These are phyloP conservation scores for Hypocreales sp. DNA, from an alignment of 2,329 filamentous ascomycete genomes.

Conservation along the genomic window DNA sequence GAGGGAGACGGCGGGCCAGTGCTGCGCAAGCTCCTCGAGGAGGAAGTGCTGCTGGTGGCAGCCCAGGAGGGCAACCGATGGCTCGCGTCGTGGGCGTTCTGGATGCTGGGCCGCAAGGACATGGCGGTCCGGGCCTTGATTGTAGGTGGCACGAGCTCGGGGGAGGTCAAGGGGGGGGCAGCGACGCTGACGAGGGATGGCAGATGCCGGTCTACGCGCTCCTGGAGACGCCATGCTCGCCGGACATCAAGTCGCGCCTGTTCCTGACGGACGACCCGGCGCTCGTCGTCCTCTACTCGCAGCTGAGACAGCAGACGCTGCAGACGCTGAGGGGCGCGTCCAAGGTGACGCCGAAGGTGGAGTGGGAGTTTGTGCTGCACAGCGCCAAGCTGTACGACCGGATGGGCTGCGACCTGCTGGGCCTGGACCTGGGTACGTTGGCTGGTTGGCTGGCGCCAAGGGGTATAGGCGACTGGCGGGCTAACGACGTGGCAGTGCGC, in stretches of 20 bases:
- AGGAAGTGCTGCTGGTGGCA: slow-evolving; percentile 65
- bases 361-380: slow-evolving; percentile 82
- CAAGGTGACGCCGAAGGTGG: slow-evolving; percentile 60
- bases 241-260: slow-evolving; percentile 57
- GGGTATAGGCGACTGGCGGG: too few relatives aligned
- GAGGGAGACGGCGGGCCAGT: slow-evolving; percentile 71
- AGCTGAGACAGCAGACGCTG: slow-evolving; percentile 66
- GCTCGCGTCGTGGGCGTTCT: slow-evolving; percentile 92
- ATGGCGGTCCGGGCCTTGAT: slow-evolving; percentile 75
- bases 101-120: slow-evolving; percentile 70
- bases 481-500: slow-evolving; percentile 34
- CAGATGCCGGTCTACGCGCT: slow-evolving; percentile 67
- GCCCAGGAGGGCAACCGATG: slow-evolving; percentile 75
- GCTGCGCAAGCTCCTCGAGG: slow-evolving; percentile 57
- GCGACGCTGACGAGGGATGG: too few relatives aligned
- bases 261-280: slow-evolving; percentile 88
- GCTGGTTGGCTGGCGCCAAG: neutral
- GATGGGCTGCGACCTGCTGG: slow-evolving; percentile 87
- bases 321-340: slow-evolving; percentile 78
- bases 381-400: slow-evolving; percentile 73
- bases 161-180: too few relatives aligned
- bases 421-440: slow-evolving; percentile 58
- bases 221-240: slow-evolving; percentile 50
- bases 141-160: slow-evolving; percentile 37
- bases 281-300: slow-evolving; percentile 71